Evolutionary conservation across 1,139 yeast genomes (phyloP).

Genomic region (Hanseniaspora gamundiae): DNA sequence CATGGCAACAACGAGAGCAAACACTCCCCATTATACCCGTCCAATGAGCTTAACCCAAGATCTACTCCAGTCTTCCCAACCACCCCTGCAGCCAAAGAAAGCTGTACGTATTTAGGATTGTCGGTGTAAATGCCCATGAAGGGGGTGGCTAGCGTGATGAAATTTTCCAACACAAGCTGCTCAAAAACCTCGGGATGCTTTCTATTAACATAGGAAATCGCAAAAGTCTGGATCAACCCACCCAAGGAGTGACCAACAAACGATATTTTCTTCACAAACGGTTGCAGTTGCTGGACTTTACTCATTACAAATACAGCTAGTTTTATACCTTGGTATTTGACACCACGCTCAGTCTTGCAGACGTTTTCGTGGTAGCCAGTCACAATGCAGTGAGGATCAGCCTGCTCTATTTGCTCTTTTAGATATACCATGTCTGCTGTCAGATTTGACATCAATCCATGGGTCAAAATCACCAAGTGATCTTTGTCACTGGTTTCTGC

Average conservation of each 20-base stretch:
- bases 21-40: slow-evolving; percentile 2
- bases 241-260: slow-evolving; percentile 59
- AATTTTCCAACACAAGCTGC: slow-evolving; percentile 61
- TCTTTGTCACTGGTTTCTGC: slow-evolving; percentile 6
- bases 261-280: slow-evolving; percentile 44
- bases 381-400: slow-evolving; percentile 52
- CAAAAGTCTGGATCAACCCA: slow-evolving; percentile 53
- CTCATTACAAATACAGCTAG: slow-evolving; percentile 67
- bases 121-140: slow-evolving; percentile 73
- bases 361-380: slow-evolving; percentile 77
- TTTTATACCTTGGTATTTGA: slow-evolving; percentile 72
- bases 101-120: slow-evolving; percentile 76
- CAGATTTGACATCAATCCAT: slow-evolving; percentile 84
- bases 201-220: slow-evolving; percentile 47
- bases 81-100: slow-evolving; percentile 77
- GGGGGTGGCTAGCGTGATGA: slow-evolving; percentile 80
- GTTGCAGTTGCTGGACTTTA: slow-evolving; percentile 30
- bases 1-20: slow-evolving; percentile 56
- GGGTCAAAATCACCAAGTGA: slow-evolving; percentile 41
- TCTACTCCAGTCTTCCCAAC: slow-evolving; percentile 94
- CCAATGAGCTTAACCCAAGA: slow-evolving; percentile 66
- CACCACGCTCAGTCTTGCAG: slow-evolving; percentile 83
- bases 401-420: slow-evolving; percentile 65
- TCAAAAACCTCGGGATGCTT: slow-evolving; percentile 65
- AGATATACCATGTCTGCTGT: slow-evolving; percentile 81